phyloP scores from a whole-genome alignment of 768 basidiomycete species.

The Mycena metata region DNA sequence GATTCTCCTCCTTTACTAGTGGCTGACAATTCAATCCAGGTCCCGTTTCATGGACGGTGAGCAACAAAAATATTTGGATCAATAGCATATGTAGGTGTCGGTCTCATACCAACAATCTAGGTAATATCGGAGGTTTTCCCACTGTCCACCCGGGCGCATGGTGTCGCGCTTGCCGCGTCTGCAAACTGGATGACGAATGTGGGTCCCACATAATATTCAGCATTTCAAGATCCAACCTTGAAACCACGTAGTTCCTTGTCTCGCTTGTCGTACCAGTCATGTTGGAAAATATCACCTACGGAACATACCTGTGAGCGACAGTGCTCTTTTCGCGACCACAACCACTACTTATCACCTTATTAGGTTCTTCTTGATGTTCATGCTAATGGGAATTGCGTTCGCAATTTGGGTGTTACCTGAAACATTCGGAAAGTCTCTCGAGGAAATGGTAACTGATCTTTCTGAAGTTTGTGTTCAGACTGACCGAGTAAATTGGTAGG shows the following conservation, averaged over 20 bases:
- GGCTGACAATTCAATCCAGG: constrained; percentile 21
- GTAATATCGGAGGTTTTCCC: constrained; percentile 59
- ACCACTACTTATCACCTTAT: background rate
- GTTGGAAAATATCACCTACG: constrained; percentile 49
- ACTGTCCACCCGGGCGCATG: constrained; percentile 56
- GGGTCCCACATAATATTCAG: background rate
- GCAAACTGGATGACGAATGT: constrained; percentile 56
- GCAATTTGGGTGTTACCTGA: constrained; percentile 47
- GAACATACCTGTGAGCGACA: constrained; percentile 47
- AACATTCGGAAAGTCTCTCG: constrained; percentile 47
- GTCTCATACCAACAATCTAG: background rate
- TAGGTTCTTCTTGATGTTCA: constrained; percentile 45
- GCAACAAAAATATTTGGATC: background rate
- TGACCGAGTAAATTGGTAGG: constrained; percentile 18
- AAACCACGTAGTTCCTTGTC: constrained; percentile 36
- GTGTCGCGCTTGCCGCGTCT: constrained; percentile 58
- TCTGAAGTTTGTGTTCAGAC: background rate
- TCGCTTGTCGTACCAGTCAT: constrained; percentile 50
- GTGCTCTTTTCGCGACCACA: background rate
- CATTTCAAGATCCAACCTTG: constrained; percentile 8
- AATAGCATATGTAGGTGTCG: background rate
- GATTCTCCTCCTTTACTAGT: constrained; percentile 13
- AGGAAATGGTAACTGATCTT: constrained; percentile 43
- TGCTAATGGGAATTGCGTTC: constrained; percentile 45
- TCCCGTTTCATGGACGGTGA: constrained; percentile 42